Conservation (phyloP, 164 flowering plant genomes). For the Stephania japonica region DNA sequence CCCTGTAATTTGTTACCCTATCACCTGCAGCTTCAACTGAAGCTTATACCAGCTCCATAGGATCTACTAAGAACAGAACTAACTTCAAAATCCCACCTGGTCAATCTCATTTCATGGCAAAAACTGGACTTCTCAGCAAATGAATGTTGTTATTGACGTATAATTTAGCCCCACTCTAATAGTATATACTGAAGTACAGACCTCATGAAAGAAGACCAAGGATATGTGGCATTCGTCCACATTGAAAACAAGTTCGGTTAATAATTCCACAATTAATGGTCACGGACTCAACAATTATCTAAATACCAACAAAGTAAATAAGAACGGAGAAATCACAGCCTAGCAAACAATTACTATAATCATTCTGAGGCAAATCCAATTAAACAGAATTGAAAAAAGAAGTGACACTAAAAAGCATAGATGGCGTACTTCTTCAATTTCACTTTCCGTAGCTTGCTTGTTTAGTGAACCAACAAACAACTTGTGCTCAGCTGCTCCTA, state of each 20-base stretch:
- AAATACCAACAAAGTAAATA: not conserved
- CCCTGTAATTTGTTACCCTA: not conserved
- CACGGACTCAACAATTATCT: not conserved
- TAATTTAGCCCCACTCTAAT: not conserved
- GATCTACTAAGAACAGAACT: too few relatives aligned
- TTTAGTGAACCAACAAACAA: slow-evolving; percentile 90
- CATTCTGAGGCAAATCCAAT: not conserved
- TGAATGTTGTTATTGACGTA: not conserved
- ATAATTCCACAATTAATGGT: not conserved
- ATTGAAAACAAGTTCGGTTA: not conserved
- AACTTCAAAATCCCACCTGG: too few relatives aligned
- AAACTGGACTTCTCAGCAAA: not conserved
- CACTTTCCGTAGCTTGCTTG: slow-evolving; percentile 85
- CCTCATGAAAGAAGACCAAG: not conserved
- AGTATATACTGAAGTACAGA: not conserved
- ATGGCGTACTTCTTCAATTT: slow-evolving; percentile 74
- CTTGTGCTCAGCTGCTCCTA: slow-evolving; percentile 87
- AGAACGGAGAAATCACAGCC: not conserved
- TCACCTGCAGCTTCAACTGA: not conserved
- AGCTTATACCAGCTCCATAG: not conserved
- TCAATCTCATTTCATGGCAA: too few relatives aligned
- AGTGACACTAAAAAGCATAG: not conserved
- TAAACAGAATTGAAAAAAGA: too few relatives aligned
- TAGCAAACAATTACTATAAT: too few relatives aligned
- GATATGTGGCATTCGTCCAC: not conserved